Evolutionary conservation across 2,329 filamentous ascomycete species (phyloP).

Genomic region (Fusarium liriodendri): DNA sequence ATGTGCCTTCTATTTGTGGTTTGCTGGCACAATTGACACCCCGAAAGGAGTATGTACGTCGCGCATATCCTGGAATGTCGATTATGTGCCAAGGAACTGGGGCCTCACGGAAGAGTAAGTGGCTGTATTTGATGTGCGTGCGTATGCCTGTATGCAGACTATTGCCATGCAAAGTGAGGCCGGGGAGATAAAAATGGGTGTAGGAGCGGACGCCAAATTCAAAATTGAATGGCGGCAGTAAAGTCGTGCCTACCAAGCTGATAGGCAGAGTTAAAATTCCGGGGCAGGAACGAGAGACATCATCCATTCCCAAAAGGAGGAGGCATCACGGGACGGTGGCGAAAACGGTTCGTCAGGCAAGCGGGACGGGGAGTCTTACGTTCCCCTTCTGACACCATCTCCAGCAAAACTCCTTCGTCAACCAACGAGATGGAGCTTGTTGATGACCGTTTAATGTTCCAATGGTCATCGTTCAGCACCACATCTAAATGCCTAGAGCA

Average conservation of each 20-base stretch:
- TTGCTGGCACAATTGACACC: background rate
- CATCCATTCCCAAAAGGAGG: background rate
- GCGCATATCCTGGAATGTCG: background rate
- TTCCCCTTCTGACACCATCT: conserved; percentile 24
- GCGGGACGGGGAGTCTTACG: conserved; percentile 36
- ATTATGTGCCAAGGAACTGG: conserved; percentile 10
- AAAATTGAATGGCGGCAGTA: conserved; percentile 1
- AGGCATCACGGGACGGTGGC: conserved; percentile 32
- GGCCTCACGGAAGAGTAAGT: background rate
- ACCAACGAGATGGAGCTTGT: background rate
- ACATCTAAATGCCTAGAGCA: background rate
- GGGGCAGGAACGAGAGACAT: conserved; percentile 20
- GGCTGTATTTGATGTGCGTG: background rate
- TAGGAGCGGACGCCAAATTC: background rate
- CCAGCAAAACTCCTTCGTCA: background rate
- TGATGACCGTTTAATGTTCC: conserved; percentile 11
- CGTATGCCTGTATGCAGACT: background rate
- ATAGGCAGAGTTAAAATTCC: conserved; percentile 35
- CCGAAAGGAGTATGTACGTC: conserved; percentile 9
- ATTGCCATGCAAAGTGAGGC: background rate
- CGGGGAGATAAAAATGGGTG: conserved; percentile 5
- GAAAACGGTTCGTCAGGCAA: conserved; percentile 28
- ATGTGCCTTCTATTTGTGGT: conserved; percentile 15
- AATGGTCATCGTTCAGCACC: conserved; percentile 10
- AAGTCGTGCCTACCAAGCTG: background rate